Base-by-base conservation (phyloP, 1,284 basidiomycete species). In the Butyriboletus regius region DNA sequence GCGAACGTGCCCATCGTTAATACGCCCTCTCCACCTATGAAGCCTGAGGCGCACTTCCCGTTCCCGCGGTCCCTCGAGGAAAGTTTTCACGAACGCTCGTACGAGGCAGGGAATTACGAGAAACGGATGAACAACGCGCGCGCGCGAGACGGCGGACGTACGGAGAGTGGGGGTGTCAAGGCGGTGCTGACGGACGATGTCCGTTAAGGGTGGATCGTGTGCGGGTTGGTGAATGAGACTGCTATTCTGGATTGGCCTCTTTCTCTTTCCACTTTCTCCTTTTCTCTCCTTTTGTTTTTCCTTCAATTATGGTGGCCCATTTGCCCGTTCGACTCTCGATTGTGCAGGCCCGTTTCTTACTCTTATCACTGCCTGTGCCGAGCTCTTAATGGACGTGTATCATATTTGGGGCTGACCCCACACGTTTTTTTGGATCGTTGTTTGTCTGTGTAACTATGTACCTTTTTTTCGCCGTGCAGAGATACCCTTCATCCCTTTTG, bases 111-210 rank as follows among this genome's bases (percentile, higher is more conserved):
- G 72, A 59, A 78, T 48, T 62, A 66, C 47, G 60, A 67, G 56
- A 72, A 68, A 54, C 70, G 70, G 39, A 75, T 88, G 80, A 81
- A 85, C 60, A 82, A 76, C 14, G 76, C 79, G 36, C 77, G 82
- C 36, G 86, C 81, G 36, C 72, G 84, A 50, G 84, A 88, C 66
- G 86, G 86, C 5, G 85, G 85, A 35, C 71, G 86, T 58, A 88
- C 86, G 53, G 83, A 87, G 70, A 88, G 85, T 60, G 86, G 85
- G 4, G 85, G 85, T 20, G 84, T 88, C 22, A 81, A 78, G 58
- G 85, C 82, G 15, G 74, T 87, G 41, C 66, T 82, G 62, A 74
- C 76, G 34, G 77, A 76, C 8, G 57, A 63, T 31, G 49, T 51
- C 28, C 52, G 51, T 15, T 64, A 53, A 55, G 34, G 51, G 20